Base-by-base conservation (phyloP, 2,329 filamentous ascomycete species). In the Ascochyta clinopodiicola region DNA sequence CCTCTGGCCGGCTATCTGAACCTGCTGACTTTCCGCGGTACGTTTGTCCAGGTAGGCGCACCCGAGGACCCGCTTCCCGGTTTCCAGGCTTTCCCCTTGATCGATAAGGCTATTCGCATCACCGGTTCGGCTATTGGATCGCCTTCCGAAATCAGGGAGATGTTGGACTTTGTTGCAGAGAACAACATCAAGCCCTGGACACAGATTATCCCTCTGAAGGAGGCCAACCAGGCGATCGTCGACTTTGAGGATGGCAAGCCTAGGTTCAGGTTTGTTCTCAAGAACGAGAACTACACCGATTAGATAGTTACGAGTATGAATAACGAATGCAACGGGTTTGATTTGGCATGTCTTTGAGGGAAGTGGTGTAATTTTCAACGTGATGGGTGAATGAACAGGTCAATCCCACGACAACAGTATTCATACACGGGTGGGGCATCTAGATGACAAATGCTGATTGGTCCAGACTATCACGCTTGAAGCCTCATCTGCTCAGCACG, bases 21-120 rank as follows among this genome's bases (percentile, higher is more conserved):
- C 7, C 77, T 91, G 10, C 77, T 90, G 29, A 79, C 81, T 56
- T 75, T 79, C 6, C 80, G 84, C 40, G 88, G 88, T 2, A 79
- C 79, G 2, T 86, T 89, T 63, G 81, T 89, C 56, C 86, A 89
- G 71, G 81, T 91, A 43, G 88, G 88, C 13, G 82, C 82, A 0
- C 88, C 88, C 0, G 88, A 91, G 66, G 73, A 77, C 25, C 61
- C 65, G 13, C 44, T 70, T 56, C 79, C 85, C 55, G 59, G 71
- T 24, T 77, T 86, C 55, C 82, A 82, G 6, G 82, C 84, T 60
- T 74, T 81, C 77, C 75, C 77, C 0, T 63, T 89, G 24, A 63
- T 89, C 12, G 27, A 43, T 4, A 55, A 54, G 25, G 63, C 64
- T 29, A 58, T 66, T 21, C 68, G 68, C 50, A 47, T 70, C 22